Conservation (phyloP, 2,329 filamentous ascomycete genomes). For the Trichoderma arundinaceum region DNA sequence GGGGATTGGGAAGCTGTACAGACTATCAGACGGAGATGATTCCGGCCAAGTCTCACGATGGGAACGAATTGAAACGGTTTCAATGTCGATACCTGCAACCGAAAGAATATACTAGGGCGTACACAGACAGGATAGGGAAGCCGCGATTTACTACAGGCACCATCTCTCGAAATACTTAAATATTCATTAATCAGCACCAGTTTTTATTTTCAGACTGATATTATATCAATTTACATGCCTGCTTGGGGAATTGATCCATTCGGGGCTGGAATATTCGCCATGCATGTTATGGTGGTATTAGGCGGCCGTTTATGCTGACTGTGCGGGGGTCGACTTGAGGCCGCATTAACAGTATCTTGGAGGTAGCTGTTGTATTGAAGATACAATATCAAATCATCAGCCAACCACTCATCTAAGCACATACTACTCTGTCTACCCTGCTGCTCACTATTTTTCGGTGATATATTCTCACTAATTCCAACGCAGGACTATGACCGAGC, state of each 20-base stretch:
- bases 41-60: background rate
- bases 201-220: background rate
- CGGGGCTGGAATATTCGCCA: too few relatives aligned
- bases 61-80: slow-evolving; percentile 4
- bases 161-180: slow-evolving; percentile 20
- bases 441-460: background rate
- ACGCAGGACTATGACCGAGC: background rate
- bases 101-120: slow-evolving; percentile 16
- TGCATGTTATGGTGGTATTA: too few relatives aligned
- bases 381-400: background rate
- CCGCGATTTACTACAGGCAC: slow-evolving; percentile 1
- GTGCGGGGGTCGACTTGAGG: too few relatives aligned
- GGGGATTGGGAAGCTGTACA: background rate
- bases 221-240: background rate
- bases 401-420: background rate
- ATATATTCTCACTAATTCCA: background rate
- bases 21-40: slow-evolving; percentile 1
- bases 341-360: too few relatives aligned
- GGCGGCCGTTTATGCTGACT: background rate
- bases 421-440: background rate
- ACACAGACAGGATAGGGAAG: slow-evolving; percentile 14
- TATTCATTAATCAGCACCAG: slow-evolving; percentile 17
- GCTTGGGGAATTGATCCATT: background rate
- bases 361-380: background rate
- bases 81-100: slow-evolving; percentile 3